phyloP scores from a whole-genome alignment of 345 rosid species.

The Mangifera indica region DNA sequence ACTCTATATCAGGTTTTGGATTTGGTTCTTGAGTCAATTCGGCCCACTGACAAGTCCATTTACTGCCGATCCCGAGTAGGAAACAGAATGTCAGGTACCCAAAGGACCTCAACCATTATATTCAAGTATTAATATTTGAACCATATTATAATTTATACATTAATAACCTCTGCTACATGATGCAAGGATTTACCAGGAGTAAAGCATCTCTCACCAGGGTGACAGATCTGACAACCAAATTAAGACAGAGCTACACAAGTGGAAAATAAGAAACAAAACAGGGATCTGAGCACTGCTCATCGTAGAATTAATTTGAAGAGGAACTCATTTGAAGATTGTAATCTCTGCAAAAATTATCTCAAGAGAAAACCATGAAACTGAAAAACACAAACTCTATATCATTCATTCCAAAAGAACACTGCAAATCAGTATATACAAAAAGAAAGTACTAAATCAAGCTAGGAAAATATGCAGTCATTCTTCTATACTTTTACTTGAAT shows the following conservation, averaged over 20 bases:
- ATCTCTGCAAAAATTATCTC: background rate
- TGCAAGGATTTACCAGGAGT: no score
- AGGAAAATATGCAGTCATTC: background rate
- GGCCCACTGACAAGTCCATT: no score
- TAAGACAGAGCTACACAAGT: background rate
- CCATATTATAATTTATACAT: no score
- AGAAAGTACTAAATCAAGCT: background rate
- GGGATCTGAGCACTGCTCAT: background rate
- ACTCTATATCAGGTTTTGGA: no score
- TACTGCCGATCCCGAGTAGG: no score
- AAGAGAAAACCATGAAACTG: background rate
- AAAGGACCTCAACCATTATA: no score
- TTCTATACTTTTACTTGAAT: constrained; percentile 38
- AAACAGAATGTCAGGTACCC: no score
- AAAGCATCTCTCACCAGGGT: no score
- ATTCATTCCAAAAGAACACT: background rate
- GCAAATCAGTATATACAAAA: constrained; percentile 10
- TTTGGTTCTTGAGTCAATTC: no score
- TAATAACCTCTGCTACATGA: no score
- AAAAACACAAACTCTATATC: background rate
- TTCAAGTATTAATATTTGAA: no score
- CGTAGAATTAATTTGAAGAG: background rate
- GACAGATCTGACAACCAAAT: no score
- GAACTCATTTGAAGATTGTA: background rate
- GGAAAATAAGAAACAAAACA: background rate